Evolutionary conservation across 2,329 filamentous ascomycete genomes (phyloP).

Genomic region (Paraphoma sp.): DNA sequence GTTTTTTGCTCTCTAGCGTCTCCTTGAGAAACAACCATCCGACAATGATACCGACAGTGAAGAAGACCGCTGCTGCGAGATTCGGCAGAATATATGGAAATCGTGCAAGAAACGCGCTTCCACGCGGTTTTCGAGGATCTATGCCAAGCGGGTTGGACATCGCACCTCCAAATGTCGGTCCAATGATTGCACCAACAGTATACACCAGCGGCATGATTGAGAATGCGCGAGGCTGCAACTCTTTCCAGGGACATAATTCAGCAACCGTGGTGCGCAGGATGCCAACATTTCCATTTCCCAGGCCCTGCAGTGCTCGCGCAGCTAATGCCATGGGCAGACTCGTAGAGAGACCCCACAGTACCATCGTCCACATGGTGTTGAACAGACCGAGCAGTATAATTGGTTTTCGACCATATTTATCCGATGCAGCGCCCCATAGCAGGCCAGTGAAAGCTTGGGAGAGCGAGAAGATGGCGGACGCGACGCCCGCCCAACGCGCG

Average conservation of each 20-base stretch:
- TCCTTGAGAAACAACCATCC: conserved; percentile 85
- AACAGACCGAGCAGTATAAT: conserved; percentile 76
- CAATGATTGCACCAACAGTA: conserved; percentile 86
- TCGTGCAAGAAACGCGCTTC: conserved; percentile 70
- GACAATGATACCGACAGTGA: conserved; percentile 75
- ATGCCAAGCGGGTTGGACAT: conserved; percentile 81
- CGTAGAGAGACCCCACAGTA: conserved; percentile 84
- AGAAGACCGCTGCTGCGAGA: conserved; percentile 76
- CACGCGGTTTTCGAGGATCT: conserved; percentile 70
- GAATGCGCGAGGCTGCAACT: conserved; percentile 87
- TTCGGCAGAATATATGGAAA: conserved; percentile 90
- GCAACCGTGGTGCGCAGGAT: conserved; percentile 93
- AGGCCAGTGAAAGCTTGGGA: conserved; percentile 81
- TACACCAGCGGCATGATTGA: conserved; percentile 92
- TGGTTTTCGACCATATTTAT: conserved; percentile 83
- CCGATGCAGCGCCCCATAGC: conserved; percentile 85
- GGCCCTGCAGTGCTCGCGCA: conserved; percentile 78
- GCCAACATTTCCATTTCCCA: conserved; percentile 82
- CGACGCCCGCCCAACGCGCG: conserved; percentile 79
- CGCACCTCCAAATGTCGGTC: conserved; percentile 83
- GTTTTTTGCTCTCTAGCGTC: conserved; percentile 75
- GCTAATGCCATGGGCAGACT: conserved; percentile 80
- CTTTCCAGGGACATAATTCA: conserved; percentile 85
- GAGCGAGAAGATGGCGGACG: conserved; percentile 83
- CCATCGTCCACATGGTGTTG: conserved; percentile 80